Evolutionary conservation across 2,329 filamentous ascomycete genomes (phyloP).

Genomic region (Phyllosticta paracitricarpa): DNA sequence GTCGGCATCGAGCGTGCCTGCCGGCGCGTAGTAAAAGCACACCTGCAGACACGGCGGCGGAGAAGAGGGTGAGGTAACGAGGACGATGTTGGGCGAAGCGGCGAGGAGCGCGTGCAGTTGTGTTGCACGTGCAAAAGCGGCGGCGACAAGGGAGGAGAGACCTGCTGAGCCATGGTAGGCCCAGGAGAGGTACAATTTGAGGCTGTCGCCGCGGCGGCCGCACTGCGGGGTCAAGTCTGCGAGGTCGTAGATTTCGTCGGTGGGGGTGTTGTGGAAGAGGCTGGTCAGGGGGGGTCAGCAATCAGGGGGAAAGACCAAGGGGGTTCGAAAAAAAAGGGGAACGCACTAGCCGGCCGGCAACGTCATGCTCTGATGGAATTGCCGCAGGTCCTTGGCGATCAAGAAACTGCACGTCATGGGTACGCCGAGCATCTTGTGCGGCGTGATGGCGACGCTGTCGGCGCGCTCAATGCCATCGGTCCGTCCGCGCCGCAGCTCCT

Average conservation of each 20-base stretch:
- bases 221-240: slow-evolving; percentile 92
- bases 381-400: slow-evolving; percentile 61
- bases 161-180: slow-evolving; percentile 75
- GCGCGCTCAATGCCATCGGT: slow-evolving; percentile 63
- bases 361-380: slow-evolving; percentile 78
- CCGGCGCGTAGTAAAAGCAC: slow-evolving; percentile 77
- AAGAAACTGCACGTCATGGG: slow-evolving; percentile 88
- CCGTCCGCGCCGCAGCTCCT: slow-evolving; percentile 50
- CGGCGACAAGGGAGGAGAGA: slow-evolving; percentile 53
- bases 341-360: slow-evolving; percentile 65
- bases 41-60: slow-evolving; percentile 86
- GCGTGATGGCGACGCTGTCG: slow-evolving; percentile 77
- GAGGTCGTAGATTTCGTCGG: slow-evolving; percentile 64
- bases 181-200: slow-evolving; percentile 85
- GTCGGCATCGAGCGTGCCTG: slow-evolving; percentile 39
- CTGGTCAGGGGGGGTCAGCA: not conserved
- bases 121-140: slow-evolving; percentile 61
- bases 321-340: not conserved
- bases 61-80: slow-evolving; percentile 54
- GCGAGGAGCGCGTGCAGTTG: slow-evolving; percentile 56
- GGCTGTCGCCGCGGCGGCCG: slow-evolving; percentile 70
- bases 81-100: slow-evolving; percentile 49
- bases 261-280: slow-evolving; percentile 34
- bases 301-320: not conserved
- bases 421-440: slow-evolving; percentile 94